Base-by-base conservation (phyloP, 164 flowering plant species). In the Aristolochia fimbriata region DNA sequence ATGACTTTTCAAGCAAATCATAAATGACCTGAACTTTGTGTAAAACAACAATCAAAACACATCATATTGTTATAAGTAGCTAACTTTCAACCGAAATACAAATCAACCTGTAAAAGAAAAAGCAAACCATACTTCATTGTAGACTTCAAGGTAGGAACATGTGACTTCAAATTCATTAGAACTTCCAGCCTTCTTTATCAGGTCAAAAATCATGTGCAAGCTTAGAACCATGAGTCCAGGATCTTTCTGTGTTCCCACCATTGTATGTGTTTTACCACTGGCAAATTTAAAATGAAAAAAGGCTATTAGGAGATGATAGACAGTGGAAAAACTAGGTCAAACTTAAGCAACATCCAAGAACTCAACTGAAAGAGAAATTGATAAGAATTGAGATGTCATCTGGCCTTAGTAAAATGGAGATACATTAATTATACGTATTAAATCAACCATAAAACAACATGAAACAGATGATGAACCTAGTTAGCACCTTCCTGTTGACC, bases 211-310 rank as follows among this genome's bases (percentile, higher is more conserved):
- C 17, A 88, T 81, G 51, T 81, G 80, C 73, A 90, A 75, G 70
- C 97, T 83, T 62, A 90, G 87, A 77, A 87, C 95, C 97, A 90
- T 90, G 45, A 90, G 85, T 66, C 97, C 95, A 69, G 88, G 95
- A 72, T 90, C 95, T 62, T 68, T 71, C 60, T 64, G 68, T 43
- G 84, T 86, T 65, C 97, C 97, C 67, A 77, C 95, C 95, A 90
- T 90, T 55, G 97, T 90, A 65, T 90, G 86, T 48, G 95, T 90
- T 71, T 87, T 90, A 45, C 97, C 97, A 69, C 97, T 90, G 79
- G 19, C 62, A 66, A 74, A 31, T 33, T 9, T 15, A 1, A 52
- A 52, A 52, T 22, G 4, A 52, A 37, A 37, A 37, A 37, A 37
- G 0, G 8, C 8, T 37, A 37, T 37, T 37, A 54, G 22, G 48